Base-by-base conservation (phyloP, 805 yeast genomes). In the Myxozyma neglecta region DNA sequence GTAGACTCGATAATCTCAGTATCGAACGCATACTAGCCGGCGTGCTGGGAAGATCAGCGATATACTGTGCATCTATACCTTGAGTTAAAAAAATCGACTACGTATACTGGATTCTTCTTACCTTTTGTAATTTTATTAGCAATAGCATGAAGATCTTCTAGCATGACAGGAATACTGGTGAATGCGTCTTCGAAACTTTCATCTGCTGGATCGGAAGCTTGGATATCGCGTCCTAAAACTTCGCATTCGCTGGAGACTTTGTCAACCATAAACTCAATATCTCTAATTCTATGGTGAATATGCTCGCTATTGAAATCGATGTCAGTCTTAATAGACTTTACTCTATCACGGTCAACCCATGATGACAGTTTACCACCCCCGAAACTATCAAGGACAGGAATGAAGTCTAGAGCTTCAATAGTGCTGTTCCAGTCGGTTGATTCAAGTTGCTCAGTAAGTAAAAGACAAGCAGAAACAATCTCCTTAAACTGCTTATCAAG, bases 91-190 rank as follows among this genome's bases (percentile, higher is more conserved):
- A 18, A 48, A 20, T n/a, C 14, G 24, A n/a, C 5, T 7, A 34
- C 6, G 16, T 2, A n/a, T 16, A 40, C 8, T 16, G 13, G 6
- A 11, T 20, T 9, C 24, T 40, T 29, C 55, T 29, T 16, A 60
- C 60, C 64, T 47, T 62, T 59, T 32, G 64, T 53, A 20, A 71
- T 56, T 54, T 70, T 70, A 36, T 52, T 47, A 9, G 64, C 68
- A 18, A 71, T 55, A 6, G 72, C 69, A 16, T 61, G 60, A 13
- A 71, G 43, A 45, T 71, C 74, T 43, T 70, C 67, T 3, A 70
- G 45, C 24, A 65, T 46, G 16, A 70, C 70, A 13, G 60, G 60
- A 51, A 60, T 44, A 57, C 57, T n/a, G 5, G 43, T 53, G 9
- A 43, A 18, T 10, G 40, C 34, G 29, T 57, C 65, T n/a, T 39